Percentiles rank a stretch among this genome's conserved stretches.
Conservation (phyloP, 768 basidiomycete genomes). For the Tricholoma furcatifolium region DNA sequence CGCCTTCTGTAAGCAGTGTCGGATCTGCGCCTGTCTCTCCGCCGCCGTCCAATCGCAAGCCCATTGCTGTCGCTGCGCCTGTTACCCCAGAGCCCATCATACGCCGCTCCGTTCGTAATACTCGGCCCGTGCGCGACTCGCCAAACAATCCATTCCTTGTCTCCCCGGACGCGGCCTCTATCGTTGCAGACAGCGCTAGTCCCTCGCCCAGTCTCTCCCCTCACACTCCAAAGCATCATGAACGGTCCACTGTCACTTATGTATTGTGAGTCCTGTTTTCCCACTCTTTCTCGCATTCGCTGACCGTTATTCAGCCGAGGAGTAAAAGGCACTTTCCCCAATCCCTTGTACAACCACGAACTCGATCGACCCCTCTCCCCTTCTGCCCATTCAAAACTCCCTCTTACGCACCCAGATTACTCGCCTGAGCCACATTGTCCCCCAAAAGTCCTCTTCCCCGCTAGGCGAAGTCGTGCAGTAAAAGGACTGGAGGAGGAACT, state of each 20-base stretch:
- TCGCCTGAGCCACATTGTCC: slow-evolving; percentile 54
- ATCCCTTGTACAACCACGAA: slow-evolving; percentile 55
- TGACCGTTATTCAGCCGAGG: slow-evolving; percentile 55
- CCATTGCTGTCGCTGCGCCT: slow-evolving; percentile 34
- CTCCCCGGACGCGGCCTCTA: slow-evolving; percentile 26
- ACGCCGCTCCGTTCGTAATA: slow-evolving; percentile 14
- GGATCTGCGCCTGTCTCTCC: slow-evolving; percentile 54
- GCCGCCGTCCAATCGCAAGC: slow-evolving; percentile 60
- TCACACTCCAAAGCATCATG: slow-evolving; percentile 38
- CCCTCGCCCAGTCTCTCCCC: slow-evolving; percentile 29
- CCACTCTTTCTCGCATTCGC: not conserved
- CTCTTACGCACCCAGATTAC: slow-evolving; percentile 63
- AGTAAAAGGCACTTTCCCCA: slow-evolving; percentile 57
- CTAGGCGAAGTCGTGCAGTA: slow-evolving; percentile 6
- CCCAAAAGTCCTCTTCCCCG: slow-evolving; percentile 58
- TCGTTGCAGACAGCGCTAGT: slow-evolving; percentile 29
- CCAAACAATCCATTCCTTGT: slow-evolving; percentile 71
- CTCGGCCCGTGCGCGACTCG: slow-evolving; percentile 49
- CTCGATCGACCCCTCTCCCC: slow-evolving; percentile 40
- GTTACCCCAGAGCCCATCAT: slow-evolving; percentile 30
- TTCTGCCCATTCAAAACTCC: slow-evolving; percentile 50
- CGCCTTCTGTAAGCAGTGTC: slow-evolving; percentile 18
- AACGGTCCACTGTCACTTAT: slow-evolving; percentile 64
- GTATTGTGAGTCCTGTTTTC: slow-evolving; percentile 59
- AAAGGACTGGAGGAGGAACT: slow-evolving; percentile 10